phyloP scores from a whole-genome alignment of 2,329 filamentous ascomycete genomes.

The Pestalotiopsis sp. region DNA sequence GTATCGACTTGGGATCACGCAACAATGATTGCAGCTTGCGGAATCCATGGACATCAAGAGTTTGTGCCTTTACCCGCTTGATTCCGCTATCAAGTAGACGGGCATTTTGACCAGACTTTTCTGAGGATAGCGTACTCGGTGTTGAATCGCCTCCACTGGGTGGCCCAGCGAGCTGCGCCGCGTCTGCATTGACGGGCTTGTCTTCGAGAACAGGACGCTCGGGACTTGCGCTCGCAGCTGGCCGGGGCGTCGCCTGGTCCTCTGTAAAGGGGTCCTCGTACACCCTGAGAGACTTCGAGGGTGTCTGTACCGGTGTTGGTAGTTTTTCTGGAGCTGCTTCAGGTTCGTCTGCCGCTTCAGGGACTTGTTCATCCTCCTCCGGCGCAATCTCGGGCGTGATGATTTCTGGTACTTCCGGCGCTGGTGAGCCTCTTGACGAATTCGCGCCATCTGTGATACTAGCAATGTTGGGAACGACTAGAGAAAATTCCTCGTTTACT shows the following conservation, averaged over 20 bases:
- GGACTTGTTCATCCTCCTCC: constrained; percentile 7
- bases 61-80: constrained; percentile 69
- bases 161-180: constrained; percentile 34
- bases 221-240: constrained; percentile 39
- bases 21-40: constrained; percentile 76
- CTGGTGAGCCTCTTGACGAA: constrained; percentile 28
- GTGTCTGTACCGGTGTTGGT: constrained; percentile 23
- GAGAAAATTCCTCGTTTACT: constrained; percentile 55
- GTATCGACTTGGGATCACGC: constrained; percentile 65
- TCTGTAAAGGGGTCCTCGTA: constrained; percentile 65
- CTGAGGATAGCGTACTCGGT: constrained; percentile 40
- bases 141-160: constrained; percentile 20
- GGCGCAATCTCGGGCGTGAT: constrained; percentile 18
- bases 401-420: constrained; percentile 40
- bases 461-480: constrained; percentile 52
- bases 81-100: constrained; percentile 76
- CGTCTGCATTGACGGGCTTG: constrained; percentile 61
- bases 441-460: constrained; percentile 33
- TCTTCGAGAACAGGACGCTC: constrained; percentile 58
- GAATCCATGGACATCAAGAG: constrained; percentile 81
- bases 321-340: constrained; percentile 14
- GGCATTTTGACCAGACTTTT: constrained; percentile 59
- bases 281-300: constrained; percentile 51
- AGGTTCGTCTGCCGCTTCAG: background rate
- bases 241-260: constrained; percentile 48